Evolutionary conservation across 225 moss, liverwort and hornwort species (phyloP), one percentile per base, ranked within the genome.

Genomic region (Polytrichum formosum): DNA sequence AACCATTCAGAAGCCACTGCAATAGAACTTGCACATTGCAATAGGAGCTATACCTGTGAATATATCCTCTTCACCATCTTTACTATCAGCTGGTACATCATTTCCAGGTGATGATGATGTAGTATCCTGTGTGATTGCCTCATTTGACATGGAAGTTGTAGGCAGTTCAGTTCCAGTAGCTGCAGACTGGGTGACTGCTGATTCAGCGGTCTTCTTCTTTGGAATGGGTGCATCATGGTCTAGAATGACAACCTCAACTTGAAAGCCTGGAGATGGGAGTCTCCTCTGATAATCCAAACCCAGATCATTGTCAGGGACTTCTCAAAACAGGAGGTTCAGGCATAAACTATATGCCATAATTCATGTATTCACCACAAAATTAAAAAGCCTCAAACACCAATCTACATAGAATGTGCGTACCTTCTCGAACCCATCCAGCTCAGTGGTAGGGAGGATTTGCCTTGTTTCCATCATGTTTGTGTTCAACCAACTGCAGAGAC

Each of bases 351-450:
- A 16, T 46, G 46, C 13, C 46, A 46, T 46, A 46, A 2, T 46
- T 46, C 46, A 1, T 4, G 46, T 13, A 4, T 13, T 46, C 46
- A 46, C 46, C 13, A 46, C 13, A 46, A 46, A 46, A 46, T 46
- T 0, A 16, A 46, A 46, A 46, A 46, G 10, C 0, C 16, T 46
- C 35, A 35, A 35, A 35, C 2, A 13, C 13, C 16, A 16, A 10
- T 46, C 13, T 46, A 46, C 46, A 46, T 46, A 46, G 13, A 46
- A 46, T 46, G 16, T 35, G 29, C 8, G 28, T 70, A 98, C 97
- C 97, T 94, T 98, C 65, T 98, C 97, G 82, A 91, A 98, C 18
- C 94, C 97, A 82, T 98, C 97, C 28, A 98, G 94, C 68, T 98
- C 97, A 29, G 91, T 84, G 22, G 78, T 87, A 54, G 83, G 85